These are phyloP conservation scores for Diplogelasinospora grovesii DNA, from an alignment of 495 filamentous ascomycete species.

Conservation along the genomic window DNA sequence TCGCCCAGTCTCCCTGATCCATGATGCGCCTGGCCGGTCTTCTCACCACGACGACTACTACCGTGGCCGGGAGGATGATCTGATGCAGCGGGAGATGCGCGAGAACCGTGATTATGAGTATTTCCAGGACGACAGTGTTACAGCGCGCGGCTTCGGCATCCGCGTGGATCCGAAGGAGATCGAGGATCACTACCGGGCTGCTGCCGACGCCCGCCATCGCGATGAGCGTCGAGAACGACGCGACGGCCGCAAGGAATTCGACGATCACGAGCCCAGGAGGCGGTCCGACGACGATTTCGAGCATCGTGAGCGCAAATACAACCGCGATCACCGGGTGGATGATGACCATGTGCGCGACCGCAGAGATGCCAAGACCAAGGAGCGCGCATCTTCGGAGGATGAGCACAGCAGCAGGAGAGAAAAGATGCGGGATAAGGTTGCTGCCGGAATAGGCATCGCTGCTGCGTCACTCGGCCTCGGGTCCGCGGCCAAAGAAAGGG, in stretches of 20 bases:
- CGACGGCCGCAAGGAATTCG: constrained; percentile 13
- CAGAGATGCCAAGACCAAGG: constrained; percentile 15
- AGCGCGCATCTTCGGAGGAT: constrained; percentile 15
- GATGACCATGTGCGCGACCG: constrained; percentile 20
- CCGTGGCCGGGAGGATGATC: constrained; percentile 33
- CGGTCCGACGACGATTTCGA: constrained; percentile 33
- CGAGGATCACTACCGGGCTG: constrained; percentile 21
- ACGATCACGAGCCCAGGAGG: constrained; percentile 26
- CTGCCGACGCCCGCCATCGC: constrained; percentile 17
- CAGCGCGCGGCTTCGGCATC: constrained; percentile 39
- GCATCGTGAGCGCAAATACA: constrained; percentile 14
- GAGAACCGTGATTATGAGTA: constrained; percentile 23
- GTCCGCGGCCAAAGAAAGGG: constrained; percentile 24
- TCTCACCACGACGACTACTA: constrained; percentile 39
- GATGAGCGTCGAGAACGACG: constrained; percentile 24
- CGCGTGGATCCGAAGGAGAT: constrained; percentile 28
- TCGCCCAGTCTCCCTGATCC: constrained; percentile 42
- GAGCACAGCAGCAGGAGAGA: constrained; percentile 21
- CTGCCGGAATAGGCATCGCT: constrained; percentile 28
- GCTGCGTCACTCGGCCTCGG: constrained; percentile 33
- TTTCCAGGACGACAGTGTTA: constrained; percentile 34
- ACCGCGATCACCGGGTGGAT: constrained; percentile 13
- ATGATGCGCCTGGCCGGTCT: constrained; percentile 30
- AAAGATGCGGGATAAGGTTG: constrained; percentile 30
- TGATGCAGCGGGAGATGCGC: constrained; percentile 22